phyloP scores from a whole-genome alignment of 495 filamentous ascomycete genomes.

The Aspergillus kassunensis region DNA sequence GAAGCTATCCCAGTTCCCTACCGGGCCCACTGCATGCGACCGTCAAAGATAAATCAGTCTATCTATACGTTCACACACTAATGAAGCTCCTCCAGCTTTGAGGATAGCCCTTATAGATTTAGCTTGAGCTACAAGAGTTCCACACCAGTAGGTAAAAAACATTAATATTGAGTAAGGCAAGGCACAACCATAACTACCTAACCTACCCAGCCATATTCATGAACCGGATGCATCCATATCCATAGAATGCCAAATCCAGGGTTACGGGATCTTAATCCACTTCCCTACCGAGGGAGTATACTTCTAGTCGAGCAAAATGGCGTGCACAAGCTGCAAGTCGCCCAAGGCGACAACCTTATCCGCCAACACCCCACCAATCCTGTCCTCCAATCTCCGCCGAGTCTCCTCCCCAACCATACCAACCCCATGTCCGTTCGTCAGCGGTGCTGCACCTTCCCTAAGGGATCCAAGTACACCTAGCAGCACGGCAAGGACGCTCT shows the following conservation, averaged over 20 bases:
- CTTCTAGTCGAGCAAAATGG: constrained; percentile 23
- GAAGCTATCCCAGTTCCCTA: too few species aligned
- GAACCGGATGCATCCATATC: too few species aligned
- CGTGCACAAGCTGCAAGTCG: constrained; percentile 36
- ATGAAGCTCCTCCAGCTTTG: too few species aligned
- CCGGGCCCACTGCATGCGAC: too few species aligned
- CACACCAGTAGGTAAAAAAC: too few species aligned
- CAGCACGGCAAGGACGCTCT: constrained; percentile 58
- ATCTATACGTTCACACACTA: too few species aligned
- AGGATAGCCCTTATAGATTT: too few species aligned
- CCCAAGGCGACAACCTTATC: constrained; percentile 49
- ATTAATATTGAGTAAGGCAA: neutral
- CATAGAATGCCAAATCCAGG: too few species aligned
- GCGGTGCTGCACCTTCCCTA: constrained; percentile 28
- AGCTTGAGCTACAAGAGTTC: too few species aligned
- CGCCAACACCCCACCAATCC: constrained; percentile 57
- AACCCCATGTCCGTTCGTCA: constrained; percentile 40
- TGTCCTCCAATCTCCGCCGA: constrained; percentile 51
- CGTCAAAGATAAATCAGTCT: too few species aligned
- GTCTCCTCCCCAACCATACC: constrained; percentile 49
- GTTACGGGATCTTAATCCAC: too few species aligned
- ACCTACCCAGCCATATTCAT: neutral
- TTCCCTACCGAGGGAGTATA: too few species aligned
- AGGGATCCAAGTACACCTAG: constrained; percentile 54
- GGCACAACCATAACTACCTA: neutral